Evolutionary conservation across 2,329 filamentous ascomycete genomes (phyloP).

Genomic region (Alternaria angustiovoidea): DNA sequence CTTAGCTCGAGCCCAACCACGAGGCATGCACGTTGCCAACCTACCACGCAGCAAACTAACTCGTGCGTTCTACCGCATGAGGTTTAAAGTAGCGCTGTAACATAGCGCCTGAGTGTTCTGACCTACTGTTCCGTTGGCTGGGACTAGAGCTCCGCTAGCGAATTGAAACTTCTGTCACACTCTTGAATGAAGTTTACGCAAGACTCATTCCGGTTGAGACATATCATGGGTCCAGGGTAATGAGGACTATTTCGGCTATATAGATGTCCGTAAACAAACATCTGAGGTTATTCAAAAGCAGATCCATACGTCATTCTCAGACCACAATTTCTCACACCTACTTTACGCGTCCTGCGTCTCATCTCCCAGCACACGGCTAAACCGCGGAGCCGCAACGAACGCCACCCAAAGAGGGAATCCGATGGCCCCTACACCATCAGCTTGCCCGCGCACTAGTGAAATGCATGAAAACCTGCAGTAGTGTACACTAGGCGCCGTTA

Average conservation of each 20-base stretch:
- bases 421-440: conserved; percentile 5
- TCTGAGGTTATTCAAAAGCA: background rate
- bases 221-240: background rate
- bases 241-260: background rate
- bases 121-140: conserved; percentile 1
- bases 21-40: conserved; percentile 10
- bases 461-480: conserved; percentile 20
- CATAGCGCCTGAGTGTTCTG: background rate
- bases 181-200: background rate
- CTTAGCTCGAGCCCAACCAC: conserved; percentile 12
- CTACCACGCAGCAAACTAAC: conserved; percentile 1
- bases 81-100: background rate
- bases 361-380: conserved; percentile 10
- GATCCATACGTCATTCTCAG: conserved; percentile 6
- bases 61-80: conserved; percentile 1
- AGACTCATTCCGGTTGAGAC: conserved; percentile 1
- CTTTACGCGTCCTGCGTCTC: conserved; percentile 3
- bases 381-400: conserved; percentile 15
- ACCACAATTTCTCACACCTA: conserved; percentile 4
- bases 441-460: conserved; percentile 10
- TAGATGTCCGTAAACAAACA: background rate
- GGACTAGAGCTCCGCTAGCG: conserved; percentile 3
- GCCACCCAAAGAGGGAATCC: conserved; percentile 7
- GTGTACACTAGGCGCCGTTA: conserved; percentile 16
- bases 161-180: conserved; percentile 7